Conservation (phyloP, 2,329 filamentous ascomycete genomes). For the Botrytis fragariae region DNA sequence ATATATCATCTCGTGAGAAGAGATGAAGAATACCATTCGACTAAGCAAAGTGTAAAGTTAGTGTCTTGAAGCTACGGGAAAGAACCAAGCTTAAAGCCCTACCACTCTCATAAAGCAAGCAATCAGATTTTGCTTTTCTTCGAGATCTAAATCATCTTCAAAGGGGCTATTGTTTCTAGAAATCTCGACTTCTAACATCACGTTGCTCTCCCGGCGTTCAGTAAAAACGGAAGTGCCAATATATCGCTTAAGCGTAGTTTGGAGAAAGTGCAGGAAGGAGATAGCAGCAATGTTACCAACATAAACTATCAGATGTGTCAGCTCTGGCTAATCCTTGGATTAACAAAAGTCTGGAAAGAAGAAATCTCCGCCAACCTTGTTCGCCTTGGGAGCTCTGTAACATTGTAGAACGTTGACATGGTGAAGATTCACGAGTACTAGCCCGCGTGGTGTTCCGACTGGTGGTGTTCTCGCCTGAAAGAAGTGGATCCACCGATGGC, state of each 20-base stretch:
- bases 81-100: not conserved
- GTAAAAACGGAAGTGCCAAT: conserved; percentile 24
- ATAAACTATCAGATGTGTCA: conserved; percentile 22
- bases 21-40: conserved; percentile 12
- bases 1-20: conserved; percentile 4
- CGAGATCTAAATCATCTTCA: conserved; percentile 2
- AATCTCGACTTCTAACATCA: conserved; percentile 10
- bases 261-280: conserved; percentile 24
- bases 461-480: not conserved
- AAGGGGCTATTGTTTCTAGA: conserved; percentile 13
- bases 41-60: not conserved
- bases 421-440: conserved; percentile 6
- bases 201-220: conserved; percentile 14
- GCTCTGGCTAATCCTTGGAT: not conserved
- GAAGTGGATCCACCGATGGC: not conserved
- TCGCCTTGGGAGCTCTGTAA: conserved; percentile 10
- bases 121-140: conserved; percentile 2
- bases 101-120: conserved; percentile 9
- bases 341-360: not conserved
- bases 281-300: conserved; percentile 24
- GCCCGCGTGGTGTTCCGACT: not conserved
- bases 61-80: not conserved
- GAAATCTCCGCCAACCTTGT: not conserved
- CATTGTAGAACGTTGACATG: conserved; percentile 6
- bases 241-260: conserved; percentile 21